A percentile compares a stretch with the other conserved stretches of the same genome.
Evolutionary conservation across 139 green algal genomes (phyloP).

Genomic region (Chlorella ohadii): DNA sequence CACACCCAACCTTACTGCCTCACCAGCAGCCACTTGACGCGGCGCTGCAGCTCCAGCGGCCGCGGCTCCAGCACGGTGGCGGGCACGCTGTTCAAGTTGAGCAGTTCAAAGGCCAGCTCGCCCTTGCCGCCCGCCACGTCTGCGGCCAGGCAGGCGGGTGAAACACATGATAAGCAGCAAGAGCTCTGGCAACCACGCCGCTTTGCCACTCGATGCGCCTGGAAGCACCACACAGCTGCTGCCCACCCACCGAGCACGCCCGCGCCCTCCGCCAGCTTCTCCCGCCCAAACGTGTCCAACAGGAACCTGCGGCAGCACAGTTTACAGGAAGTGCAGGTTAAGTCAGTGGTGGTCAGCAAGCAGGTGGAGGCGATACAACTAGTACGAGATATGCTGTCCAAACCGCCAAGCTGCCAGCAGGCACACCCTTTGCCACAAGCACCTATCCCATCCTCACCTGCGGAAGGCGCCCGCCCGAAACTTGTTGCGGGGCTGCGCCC

Average conservation of each 20-base stretch:
- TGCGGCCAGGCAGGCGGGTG: background rate
- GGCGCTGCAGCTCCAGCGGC: slow-evolving; percentile 43
- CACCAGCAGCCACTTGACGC: slow-evolving; percentile 35
- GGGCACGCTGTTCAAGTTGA: slow-evolving; percentile 53
- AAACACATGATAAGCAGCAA: too few relatives aligned
- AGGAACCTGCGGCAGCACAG: slow-evolving; percentile 45
- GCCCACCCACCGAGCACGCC: slow-evolving; percentile 48
- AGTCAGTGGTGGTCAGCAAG: too few relatives aligned
- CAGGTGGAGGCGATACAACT: too few relatives aligned
- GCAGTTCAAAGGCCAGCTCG: slow-evolving; percentile 64
- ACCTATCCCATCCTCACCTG: slow-evolving; percentile 2
- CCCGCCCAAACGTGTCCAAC: slow-evolving; percentile 50
- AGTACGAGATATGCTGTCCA: too few relatives aligned
- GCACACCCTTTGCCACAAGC: background rate
- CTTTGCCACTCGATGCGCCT: too few relatives aligned
- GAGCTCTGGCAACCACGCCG: too few relatives aligned
- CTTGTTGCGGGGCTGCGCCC: slow-evolving; percentile 17
- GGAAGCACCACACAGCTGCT: too few relatives aligned
- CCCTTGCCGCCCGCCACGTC: slow-evolving; percentile 66
- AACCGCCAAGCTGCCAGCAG: background rate
- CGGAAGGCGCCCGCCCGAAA: slow-evolving; percentile 48
- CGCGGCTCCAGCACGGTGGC: slow-evolving; percentile 61
- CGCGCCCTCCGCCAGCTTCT: slow-evolving; percentile 32
- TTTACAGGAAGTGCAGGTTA: too few relatives aligned
- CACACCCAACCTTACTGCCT: too few relatives aligned